phyloP scores from a whole-genome alignment of 2,329 filamentous ascomycete species.

The Aspergillus pseudoglaucus region DNA sequence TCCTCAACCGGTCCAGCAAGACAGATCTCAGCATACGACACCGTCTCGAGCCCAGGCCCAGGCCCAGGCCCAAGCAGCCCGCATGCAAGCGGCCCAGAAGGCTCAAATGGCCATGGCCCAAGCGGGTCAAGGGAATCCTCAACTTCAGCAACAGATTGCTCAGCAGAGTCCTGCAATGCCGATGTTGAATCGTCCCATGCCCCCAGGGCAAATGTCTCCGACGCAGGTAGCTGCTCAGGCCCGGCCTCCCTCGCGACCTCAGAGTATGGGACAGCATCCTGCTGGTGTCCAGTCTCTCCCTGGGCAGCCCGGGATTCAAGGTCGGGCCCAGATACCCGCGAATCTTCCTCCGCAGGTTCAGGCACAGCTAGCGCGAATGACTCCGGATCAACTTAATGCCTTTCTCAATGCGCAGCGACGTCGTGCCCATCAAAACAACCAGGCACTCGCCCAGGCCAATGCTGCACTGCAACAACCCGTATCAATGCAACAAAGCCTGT shows the following conservation, averaged over 20 bases:
- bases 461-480: slow-evolving; percentile 24
- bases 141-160: slow-evolving; percentile 32
- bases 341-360: slow-evolving; percentile 29
- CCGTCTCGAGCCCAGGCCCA: slow-evolving; percentile 33
- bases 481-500: slow-evolving; percentile 22
- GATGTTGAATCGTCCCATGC: slow-evolving; percentile 39
- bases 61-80: slow-evolving; percentile 29
- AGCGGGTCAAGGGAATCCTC: slow-evolving; percentile 39
- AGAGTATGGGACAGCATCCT: slow-evolving; percentile 27
- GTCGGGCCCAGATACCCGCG: slow-evolving; percentile 27
- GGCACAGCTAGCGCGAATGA: slow-evolving; percentile 30
- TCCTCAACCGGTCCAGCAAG: slow-evolving; percentile 38
- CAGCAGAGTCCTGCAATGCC: slow-evolving; percentile 37
- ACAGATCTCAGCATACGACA: slow-evolving; percentile 32
- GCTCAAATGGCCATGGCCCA: slow-evolving; percentile 41
- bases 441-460: slow-evolving; percentile 25
- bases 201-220: slow-evolving; percentile 33
- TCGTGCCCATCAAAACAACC: slow-evolving; percentile 23
- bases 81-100: slow-evolving; percentile 39
- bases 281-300: slow-evolving; percentile 17
- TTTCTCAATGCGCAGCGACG: slow-evolving; percentile 31
- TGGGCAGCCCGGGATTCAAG: slow-evolving; percentile 26
- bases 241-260: slow-evolving; percentile 28
- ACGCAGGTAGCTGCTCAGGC: slow-evolving; percentile 27
- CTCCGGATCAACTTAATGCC: slow-evolving; percentile 27